Evolutionary conservation across 2,329 filamentous ascomycete species (phyloP).

Genomic region (Metarhizium robertsii): DNA sequence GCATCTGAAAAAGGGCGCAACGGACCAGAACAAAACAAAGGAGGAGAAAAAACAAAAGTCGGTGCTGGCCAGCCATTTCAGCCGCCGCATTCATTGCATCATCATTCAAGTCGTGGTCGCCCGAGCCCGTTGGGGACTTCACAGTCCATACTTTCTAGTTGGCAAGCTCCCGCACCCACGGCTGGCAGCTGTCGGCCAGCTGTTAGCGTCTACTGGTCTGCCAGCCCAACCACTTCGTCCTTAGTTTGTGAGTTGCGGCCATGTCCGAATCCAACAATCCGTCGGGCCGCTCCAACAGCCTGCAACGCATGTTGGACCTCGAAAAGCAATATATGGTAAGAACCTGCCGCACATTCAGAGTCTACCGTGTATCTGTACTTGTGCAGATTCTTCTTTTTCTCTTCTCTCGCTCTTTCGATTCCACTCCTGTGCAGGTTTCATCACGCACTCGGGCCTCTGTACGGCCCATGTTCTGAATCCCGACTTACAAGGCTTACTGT

Average conservation of each 20-base stretch:
- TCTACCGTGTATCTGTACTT: not conserved
- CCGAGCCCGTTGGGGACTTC: no score
- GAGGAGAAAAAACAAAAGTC: not conserved
- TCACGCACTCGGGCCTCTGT: not conserved
- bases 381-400: not conserved
- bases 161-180: not conserved
- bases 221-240: not conserved
- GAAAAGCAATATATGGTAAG: conserved; percentile 50
- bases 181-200: not conserved
- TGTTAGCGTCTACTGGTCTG: not conserved
- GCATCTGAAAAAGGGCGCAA: not conserved
- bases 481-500: conserved; percentile 1
- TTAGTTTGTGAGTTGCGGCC: not conserved
- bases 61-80: not conserved
- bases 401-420: not conserved
- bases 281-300: conserved; percentile 32
- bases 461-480: not conserved
- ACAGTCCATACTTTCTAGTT: not conserved
- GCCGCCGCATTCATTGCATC: no score
- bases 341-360: not conserved
- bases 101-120: no score
- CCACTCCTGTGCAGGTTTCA: not conserved
- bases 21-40: not conserved
- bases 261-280: conserved; percentile 10
- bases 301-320: conserved; percentile 50